A percentile compares a stretch with the other conserved stretches of the same genome.
Evolutionary conservation across 768 basidiomycete species (phyloP).

Genomic region (Trametes coccinea): DNA sequence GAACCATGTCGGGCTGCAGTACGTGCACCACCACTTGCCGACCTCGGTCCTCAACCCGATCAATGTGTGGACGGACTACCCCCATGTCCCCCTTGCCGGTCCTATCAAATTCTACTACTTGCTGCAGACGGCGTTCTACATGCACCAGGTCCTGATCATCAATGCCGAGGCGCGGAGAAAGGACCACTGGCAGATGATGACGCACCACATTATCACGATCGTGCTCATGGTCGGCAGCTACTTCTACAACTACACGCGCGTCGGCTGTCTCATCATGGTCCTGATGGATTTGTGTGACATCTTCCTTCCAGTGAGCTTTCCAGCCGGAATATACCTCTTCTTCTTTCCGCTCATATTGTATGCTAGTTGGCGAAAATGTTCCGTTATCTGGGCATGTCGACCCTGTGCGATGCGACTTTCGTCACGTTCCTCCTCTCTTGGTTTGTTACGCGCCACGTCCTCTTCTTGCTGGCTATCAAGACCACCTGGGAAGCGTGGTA

Average conservation of each 20-base stretch:
- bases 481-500: constrained; percentile 55
- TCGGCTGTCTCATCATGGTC: constrained; percentile 87
- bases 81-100: constrained; percentile 76
- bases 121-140: constrained; percentile 82
- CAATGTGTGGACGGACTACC: constrained; percentile 79
- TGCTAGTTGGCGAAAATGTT: constrained; percentile 91
- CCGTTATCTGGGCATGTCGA: constrained; percentile 70
- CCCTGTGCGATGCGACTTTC: constrained; percentile 74
- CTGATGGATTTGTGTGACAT: constrained; percentile 97
- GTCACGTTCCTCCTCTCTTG: constrained; percentile 84
- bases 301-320: constrained; percentile 83
- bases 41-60: constrained; percentile 62
- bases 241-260: constrained; percentile 78
- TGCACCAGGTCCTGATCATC: constrained; percentile 88
- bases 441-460: constrained; percentile 85
- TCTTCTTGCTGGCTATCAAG: constrained; percentile 73
- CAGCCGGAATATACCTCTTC: constrained; percentile 88
- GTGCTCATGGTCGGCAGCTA: constrained; percentile 78
- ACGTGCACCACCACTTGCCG: constrained; percentile 73
- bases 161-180: constrained; percentile 91
- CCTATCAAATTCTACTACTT: constrained; percentile 91
- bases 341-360: constrained; percentile 42
- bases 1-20: constrained; percentile 49
- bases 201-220: constrained; percentile 91
- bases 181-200: constrained; percentile 95